Percentiles rank a stretch among this genome's conserved stretches.
phyloP scores from a whole-genome alignment of 2,329 filamentous ascomycete genomes.

The Penicillium oxalicum region DNA sequence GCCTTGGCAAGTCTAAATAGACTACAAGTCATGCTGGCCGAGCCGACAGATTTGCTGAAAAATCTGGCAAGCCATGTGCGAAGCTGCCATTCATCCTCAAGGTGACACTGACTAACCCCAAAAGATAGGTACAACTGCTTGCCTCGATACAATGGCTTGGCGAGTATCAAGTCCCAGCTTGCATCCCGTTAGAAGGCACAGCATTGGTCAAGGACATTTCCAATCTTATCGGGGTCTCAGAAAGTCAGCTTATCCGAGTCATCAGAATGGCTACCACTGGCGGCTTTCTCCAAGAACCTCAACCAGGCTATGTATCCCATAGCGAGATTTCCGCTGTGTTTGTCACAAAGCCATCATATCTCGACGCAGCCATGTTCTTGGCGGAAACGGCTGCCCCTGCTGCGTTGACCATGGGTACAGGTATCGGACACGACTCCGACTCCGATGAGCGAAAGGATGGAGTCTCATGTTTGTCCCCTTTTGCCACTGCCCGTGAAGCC shows the following conservation, averaged over 20 bases:
- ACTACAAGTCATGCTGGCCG: not conserved
- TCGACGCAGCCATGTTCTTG: constrained; percentile 40
- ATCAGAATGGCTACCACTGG: constrained; percentile 30
- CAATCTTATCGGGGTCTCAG: constrained; percentile 37
- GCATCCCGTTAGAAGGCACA: constrained; percentile 36
- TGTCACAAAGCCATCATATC: constrained; percentile 26
- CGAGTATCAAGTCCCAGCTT: constrained; percentile 43
- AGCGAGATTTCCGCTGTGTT: constrained; percentile 37
- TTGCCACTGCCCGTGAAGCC: not conserved
- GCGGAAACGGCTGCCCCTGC: constrained; percentile 30
- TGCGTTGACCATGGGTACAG: constrained; percentile 30
- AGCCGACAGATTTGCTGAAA: constrained; percentile 21
- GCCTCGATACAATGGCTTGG: constrained; percentile 42
- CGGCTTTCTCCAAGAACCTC: constrained; percentile 35
- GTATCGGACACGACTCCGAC: not conserved
- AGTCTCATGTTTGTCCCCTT: not conserved
- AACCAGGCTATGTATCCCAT: constrained; percentile 32
- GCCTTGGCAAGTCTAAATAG: no score
- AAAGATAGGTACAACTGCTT: constrained; percentile 24
- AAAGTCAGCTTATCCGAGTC: constrained; percentile 32
- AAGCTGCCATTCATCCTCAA: not conserved
- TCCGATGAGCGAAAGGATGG: not conserved
- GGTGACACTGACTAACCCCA: not conserved
- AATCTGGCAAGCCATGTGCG: constrained; percentile 15
- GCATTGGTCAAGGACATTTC: constrained; percentile 39